Conservation (phyloP, 208 protist genomes). For the Blechomonas ayalai region DNA sequence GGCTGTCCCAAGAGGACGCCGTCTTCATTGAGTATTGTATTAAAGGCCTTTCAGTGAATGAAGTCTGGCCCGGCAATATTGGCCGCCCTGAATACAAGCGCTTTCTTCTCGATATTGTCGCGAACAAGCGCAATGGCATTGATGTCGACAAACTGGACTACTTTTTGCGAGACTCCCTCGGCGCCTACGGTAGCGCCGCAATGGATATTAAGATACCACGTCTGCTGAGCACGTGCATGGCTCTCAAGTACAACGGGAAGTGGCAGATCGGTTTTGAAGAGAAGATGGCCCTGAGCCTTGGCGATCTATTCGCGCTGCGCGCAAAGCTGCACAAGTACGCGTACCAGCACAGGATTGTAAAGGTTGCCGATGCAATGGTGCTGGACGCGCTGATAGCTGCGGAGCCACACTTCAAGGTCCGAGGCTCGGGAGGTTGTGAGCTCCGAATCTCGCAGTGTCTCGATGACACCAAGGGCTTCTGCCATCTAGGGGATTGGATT, state of each 20-base stretch:
- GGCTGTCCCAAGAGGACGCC: constrained; percentile 17
- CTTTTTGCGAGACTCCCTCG: constrained; percentile 61
- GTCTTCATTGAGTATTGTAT: constrained; percentile 24
- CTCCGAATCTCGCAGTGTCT: constrained; percentile 20
- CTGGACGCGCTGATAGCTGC: constrained; percentile 46
- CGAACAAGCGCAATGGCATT: constrained; percentile 60
- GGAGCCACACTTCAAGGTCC: constrained; percentile 26
- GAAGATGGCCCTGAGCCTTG: constrained; percentile 76
- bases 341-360: constrained; percentile 78
- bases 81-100: constrained; percentile 24
- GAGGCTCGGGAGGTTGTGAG: constrained; percentile 5
- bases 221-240: constrained; percentile 25
- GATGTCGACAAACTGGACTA: constrained; percentile 95
- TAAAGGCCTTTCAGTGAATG: constrained; percentile 5
- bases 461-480: constrained; percentile 24
- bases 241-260: constrained; percentile 27
- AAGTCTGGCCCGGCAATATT: constrained; percentile 22
- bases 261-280: constrained; percentile 76
- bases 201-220: constrained; percentile 39
- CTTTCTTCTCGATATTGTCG: constrained; percentile 40
- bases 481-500: constrained; percentile 35
- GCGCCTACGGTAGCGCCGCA: constrained; percentile 16
- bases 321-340: constrained; percentile 79
- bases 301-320: constrained; percentile 80
- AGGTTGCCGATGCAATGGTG: constrained; percentile 69